These are phyloP conservation scores for Fraxinus pennsylvanica DNA, from an alignment of 257 asterid species.

Conservation along the genomic window DNA sequence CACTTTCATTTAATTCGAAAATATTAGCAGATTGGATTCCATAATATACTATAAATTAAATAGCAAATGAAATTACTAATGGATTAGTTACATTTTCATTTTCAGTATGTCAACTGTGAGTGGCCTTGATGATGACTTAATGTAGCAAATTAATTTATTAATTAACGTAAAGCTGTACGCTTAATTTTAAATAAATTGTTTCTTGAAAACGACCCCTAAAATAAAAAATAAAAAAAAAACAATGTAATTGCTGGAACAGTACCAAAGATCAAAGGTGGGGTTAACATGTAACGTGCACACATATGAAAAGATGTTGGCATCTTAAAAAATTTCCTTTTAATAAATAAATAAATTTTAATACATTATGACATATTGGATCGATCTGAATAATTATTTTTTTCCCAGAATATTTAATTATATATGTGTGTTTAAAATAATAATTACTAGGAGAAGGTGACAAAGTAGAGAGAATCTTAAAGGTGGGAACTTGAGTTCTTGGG, in stretches of 20 bases:
- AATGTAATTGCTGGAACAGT: too few relatives aligned
- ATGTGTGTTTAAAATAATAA: background rate
- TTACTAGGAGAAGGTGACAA: background rate
- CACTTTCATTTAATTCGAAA: background rate
- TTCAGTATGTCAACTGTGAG: background rate
- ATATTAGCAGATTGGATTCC: background rate
- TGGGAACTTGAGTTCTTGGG: conserved; percentile 24
- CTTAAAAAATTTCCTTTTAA: too few relatives aligned
- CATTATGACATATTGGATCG: background rate
- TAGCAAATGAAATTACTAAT: background rate
- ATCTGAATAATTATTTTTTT: background rate
- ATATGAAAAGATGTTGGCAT: too few relatives aligned
- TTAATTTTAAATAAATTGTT: background rate
- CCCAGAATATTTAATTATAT: background rate
- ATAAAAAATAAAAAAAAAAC: too few relatives aligned
- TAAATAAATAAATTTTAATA: too few relatives aligned
- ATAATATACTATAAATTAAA: background rate
- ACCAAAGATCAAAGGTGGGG: too few relatives aligned
- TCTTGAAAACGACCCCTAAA: background rate
- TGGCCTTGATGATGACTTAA: background rate
- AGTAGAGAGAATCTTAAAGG: conserved; percentile 28
- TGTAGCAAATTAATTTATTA: background rate
- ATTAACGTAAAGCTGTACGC: background rate
- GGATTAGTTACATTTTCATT: background rate
- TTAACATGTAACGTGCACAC: too few relatives aligned